A percentile compares a stretch with the other conserved stretches of the same genome.
Evolutionary conservation across 208 protist genomes (phyloP).

Genomic region (Naegleria lovaniensis): DNA sequence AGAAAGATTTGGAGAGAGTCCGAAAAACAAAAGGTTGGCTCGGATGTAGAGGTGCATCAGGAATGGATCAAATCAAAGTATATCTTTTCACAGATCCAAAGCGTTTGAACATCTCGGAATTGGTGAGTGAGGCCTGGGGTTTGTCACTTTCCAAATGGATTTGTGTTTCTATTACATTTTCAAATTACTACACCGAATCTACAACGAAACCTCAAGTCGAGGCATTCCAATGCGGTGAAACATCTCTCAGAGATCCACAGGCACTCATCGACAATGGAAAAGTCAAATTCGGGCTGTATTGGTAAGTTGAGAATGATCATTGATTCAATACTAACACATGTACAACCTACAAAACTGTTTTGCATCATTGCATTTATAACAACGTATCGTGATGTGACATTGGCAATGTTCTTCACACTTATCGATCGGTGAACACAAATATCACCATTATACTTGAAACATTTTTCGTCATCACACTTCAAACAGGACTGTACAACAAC

Average conservation of each 20-base stretch:
- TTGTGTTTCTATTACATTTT: neutral
- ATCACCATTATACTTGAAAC: too few relatives aligned
- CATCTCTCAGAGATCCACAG: neutral
- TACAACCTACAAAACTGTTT: too few relatives aligned
- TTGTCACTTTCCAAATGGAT: neutral
- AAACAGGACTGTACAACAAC: neutral
- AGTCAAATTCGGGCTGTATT: slow-evolving; percentile 10
- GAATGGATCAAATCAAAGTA: slow-evolving; percentile 11
- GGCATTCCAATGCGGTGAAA: neutral
- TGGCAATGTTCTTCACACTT: too few relatives aligned
- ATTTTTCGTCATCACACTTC: too few relatives aligned
- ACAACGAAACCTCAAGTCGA: neutral
- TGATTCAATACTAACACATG: too few relatives aligned
- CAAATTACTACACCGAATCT: neutral
- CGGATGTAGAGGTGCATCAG: neutral
- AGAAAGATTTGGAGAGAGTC: neutral
- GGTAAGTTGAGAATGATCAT: neutral
- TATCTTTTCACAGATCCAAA: neutral
- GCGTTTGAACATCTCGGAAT: neutral
- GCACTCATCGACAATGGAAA: neutral
- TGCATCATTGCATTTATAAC: too few relatives aligned
- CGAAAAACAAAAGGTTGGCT: neutral
- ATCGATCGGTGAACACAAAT: too few relatives aligned
- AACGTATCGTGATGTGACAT: too few relatives aligned
- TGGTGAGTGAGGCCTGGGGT: neutral